Conservation (phyloP, 306 rosid species). For the Amphicarpaea edgeworthii region DNA sequence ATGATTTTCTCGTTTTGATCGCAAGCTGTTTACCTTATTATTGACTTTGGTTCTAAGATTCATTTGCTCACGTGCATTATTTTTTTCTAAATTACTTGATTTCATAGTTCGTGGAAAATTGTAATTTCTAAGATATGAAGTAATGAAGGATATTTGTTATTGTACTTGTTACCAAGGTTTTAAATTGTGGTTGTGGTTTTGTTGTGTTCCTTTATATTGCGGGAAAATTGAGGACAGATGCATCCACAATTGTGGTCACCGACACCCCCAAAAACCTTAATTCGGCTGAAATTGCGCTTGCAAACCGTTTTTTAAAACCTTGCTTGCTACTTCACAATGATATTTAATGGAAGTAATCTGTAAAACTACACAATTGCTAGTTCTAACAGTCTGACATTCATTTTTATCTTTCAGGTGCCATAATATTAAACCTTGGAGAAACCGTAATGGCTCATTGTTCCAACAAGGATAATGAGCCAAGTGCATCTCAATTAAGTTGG, state of each 20-base stretch:
- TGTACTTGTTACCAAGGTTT: background rate
- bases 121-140: slow-evolving; percentile 15
- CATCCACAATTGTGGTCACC: background rate
- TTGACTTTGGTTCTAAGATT: background rate
- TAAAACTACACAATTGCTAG: slow-evolving; percentile 7
- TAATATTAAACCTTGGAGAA: slow-evolving; percentile 50
- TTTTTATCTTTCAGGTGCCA: slow-evolving; percentile 48
- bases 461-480: slow-evolving; percentile 61
- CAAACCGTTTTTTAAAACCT: background rate
- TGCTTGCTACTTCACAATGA: slow-evolving; percentile 16
- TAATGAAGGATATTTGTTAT: slow-evolving; percentile 17
- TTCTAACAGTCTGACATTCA: background rate
- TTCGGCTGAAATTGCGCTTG: background rate
- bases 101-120: background rate
- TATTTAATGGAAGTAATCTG: background rate
- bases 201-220: background rate
- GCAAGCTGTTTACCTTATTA: background rate
- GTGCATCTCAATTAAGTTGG: slow-evolving; percentile 68
- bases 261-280: background rate
- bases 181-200: background rate
- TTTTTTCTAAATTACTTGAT: slow-evolving; percentile 1
- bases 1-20: slow-evolving; percentile 10
- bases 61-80: background rate
- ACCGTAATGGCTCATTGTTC: slow-evolving; percentile 55
- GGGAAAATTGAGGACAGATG: background rate